These are phyloP conservation scores for Kregervanrija fluxuum DNA, from an alignment of 805 yeast species.

Conservation along the genomic window DNA sequence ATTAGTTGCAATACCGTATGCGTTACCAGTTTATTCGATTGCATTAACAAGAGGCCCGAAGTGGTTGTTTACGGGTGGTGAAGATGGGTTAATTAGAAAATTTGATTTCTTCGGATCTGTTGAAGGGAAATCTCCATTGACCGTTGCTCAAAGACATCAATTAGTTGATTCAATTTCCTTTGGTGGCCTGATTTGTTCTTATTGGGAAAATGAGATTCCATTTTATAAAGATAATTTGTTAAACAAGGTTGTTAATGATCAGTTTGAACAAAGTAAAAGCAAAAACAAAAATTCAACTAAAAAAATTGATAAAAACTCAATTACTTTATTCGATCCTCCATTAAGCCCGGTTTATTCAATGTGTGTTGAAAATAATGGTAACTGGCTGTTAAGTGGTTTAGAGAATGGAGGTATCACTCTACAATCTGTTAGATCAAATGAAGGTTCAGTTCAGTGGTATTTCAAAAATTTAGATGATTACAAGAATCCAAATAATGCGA, in stretches of 20 bases:
- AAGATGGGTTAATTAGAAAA: conserved; percentile 87
- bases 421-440: conserved; percentile 75
- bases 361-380: conserved; percentile 74
- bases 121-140: conserved; percentile 79
- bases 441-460: conserved; percentile 75
- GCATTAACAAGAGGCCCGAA: conserved; percentile 74
- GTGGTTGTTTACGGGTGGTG: conserved; percentile 91
- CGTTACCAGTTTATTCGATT: conserved; percentile 68
- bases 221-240: conserved; percentile 35
- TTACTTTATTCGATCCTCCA: conserved; percentile 49
- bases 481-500: conserved; percentile 13
- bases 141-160: conserved; percentile 87
- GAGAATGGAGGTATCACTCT: conserved; percentile 79
- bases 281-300: conserved; percentile 9
- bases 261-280: conserved; percentile 10
- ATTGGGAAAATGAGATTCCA: conserved; percentile 97
- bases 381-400: conserved; percentile 81
- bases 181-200: conserved; percentile 75
- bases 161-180: conserved; percentile 78
- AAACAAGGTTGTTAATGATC: conserved; percentile 15
- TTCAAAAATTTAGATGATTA: conserved; percentile 31
- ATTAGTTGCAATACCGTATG: conserved; percentile 79
- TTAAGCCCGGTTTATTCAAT: conserved; percentile 83
- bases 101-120: conserved; percentile 81
- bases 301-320: conserved; percentile 31